Percentiles rank a stretch among this genome's conserved stretches.
Conservation (phyloP, 345 rosid species). For the Linum trigynum region DNA sequence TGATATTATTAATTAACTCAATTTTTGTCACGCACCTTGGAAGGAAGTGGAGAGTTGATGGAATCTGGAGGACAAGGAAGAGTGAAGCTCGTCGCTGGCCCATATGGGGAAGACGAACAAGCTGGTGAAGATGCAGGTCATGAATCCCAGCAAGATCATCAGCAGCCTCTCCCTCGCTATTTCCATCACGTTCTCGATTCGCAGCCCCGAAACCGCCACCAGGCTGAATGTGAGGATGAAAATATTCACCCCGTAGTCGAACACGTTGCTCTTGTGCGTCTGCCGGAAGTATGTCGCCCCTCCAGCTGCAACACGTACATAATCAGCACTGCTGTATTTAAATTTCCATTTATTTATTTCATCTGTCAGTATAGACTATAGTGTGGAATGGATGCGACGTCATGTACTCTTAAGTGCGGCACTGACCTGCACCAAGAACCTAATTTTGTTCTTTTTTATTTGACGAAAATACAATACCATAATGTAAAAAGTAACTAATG, state of each 20-base stretch:
- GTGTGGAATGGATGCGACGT: background rate
- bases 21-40: constrained; percentile 36
- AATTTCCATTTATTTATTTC: background rate
- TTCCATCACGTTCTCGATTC: constrained; percentile 35
- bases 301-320: constrained; percentile 29
- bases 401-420: no score
- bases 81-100: constrained; percentile 87
- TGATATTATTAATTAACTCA: background rate
- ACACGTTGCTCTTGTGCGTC: constrained; percentile 46
- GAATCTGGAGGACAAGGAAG: constrained; percentile 44
- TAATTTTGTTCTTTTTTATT: no score
- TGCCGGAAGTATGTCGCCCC: constrained; percentile 58
- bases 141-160: constrained; percentile 61
- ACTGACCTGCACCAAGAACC: no score
- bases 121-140: constrained; percentile 43
- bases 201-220: constrained; percentile 63
- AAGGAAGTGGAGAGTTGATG: constrained; percentile 47
- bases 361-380: no score
- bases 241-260: constrained; percentile 64
- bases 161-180: constrained; percentile 58
- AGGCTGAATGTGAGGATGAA: constrained; percentile 76
- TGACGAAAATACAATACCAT: no score
- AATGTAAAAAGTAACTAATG: no score
- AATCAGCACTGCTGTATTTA: no score
- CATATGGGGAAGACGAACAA: constrained; percentile 63